phyloP scores from a whole-genome alignment of 371 early-diverging fungal species.

The Mucor sp. region DNA sequence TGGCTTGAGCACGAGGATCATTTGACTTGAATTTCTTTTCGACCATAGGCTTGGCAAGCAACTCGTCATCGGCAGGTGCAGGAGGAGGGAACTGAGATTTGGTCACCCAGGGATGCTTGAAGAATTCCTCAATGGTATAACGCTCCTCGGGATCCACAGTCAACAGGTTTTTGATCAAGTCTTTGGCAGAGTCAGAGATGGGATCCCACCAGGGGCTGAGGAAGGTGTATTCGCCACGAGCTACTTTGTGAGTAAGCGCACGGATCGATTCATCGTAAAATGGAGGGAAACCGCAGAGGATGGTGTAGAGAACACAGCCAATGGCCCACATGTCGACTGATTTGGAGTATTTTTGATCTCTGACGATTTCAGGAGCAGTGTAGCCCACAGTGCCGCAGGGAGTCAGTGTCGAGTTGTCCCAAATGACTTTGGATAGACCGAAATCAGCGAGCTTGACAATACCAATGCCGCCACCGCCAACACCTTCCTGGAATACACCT shows the following conservation, averaged over 20 bases:
- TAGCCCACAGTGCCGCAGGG: slow-evolving; percentile 83
- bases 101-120: slow-evolving; percentile 84
- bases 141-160: slow-evolving; percentile 57
- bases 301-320: slow-evolving; percentile 79
- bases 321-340: slow-evolving; percentile 84
- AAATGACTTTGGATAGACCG: slow-evolving; percentile 70
- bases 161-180: slow-evolving; percentile 69
- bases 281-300: slow-evolving; percentile 79
- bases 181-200: slow-evolving; percentile 67
- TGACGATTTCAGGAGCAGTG: slow-evolving; percentile 79
- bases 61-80: neutral
- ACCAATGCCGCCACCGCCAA: slow-evolving; percentile 72
- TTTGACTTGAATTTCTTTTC: slow-evolving; percentile 4
- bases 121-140: slow-evolving; percentile 65
- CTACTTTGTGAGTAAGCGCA: slow-evolving; percentile 62
- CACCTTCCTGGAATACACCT: slow-evolving; percentile 56
- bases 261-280: slow-evolving; percentile 72
- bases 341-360: slow-evolving; percentile 67
- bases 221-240: slow-evolving; percentile 64
- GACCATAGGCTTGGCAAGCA: slow-evolving; percentile 1
- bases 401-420: slow-evolving; percentile 70
- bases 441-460: slow-evolving; percentile 73
- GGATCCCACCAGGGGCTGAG: slow-evolving; percentile 80
- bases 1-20: slow-evolving; percentile 26
- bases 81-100: slow-evolving; percentile 33